These are phyloP conservation scores for Trichoderma sp. DNA, from an alignment of 2,329 filamentous ascomycete species.

Conservation along the genomic window DNA sequence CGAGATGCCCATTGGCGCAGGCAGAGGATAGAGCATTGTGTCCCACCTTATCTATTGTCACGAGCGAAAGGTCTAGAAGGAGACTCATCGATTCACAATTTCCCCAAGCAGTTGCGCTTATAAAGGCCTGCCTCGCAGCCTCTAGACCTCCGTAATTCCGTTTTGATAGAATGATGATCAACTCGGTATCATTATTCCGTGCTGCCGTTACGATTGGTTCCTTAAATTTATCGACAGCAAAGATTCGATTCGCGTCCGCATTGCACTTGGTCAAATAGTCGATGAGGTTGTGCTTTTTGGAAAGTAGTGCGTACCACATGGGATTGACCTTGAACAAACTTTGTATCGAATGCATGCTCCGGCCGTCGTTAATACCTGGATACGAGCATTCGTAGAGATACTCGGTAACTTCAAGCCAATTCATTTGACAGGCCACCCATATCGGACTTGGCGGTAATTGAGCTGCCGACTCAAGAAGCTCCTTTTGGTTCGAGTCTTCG, in stretches of 20 bases:
- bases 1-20: neutral
- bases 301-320: slow-evolving; percentile 1
- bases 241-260: neutral
- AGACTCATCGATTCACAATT: neutral
- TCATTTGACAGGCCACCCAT: neutral
- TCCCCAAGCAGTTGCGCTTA: neutral
- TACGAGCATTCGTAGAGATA: slow-evolving; percentile 5
- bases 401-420: slow-evolving; percentile 2
- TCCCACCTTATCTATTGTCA: neutral
- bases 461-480: neutral
- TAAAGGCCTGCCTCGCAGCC: neutral
- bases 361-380: neutral
- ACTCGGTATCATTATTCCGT: neutral
- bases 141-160: neutral
- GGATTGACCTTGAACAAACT: neutral
- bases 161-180: neutral
- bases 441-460: neutral
- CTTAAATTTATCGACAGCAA: neutral
- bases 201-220: neutral
- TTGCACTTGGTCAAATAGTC: neutral
- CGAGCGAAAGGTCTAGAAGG: neutral
- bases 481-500: neutral
- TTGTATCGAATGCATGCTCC: neutral
- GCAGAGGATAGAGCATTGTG: neutral
- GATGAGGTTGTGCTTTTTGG: neutral